Evolutionary conservation across 2,329 filamentous ascomycete species (phyloP).

Genomic region (Fusarium marasasianum): DNA sequence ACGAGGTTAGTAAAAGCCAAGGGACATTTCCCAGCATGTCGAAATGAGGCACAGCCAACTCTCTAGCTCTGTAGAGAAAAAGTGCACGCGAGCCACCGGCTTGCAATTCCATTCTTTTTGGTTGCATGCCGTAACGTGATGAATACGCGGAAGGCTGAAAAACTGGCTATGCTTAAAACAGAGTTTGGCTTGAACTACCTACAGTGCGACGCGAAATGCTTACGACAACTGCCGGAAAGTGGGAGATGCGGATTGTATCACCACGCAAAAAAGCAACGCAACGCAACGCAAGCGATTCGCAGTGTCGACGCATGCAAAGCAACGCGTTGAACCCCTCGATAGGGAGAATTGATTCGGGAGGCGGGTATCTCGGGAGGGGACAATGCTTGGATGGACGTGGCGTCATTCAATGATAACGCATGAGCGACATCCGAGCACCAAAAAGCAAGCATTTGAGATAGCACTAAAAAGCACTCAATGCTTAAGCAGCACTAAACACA

Average conservation of each 20-base stretch:
- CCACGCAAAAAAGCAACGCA: not conserved
- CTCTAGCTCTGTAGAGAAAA: not conserved
- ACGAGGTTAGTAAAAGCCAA: not conserved
- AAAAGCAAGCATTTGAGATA: not conserved
- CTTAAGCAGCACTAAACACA: not conserved
- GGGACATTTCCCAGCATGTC: not conserved
- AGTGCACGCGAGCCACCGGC: not conserved
- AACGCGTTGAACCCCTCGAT: not conserved
- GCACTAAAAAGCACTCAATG: not conserved
- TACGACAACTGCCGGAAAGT: constrained; percentile 14
- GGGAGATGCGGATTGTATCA: not conserved
- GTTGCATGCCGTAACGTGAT: not conserved
- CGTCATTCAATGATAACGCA: not conserved
- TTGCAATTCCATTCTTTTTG: too few relatives aligned
- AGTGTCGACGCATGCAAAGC: not conserved
- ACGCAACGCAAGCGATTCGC: not conserved
- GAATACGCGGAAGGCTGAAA: too few relatives aligned
- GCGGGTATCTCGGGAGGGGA: not conserved
- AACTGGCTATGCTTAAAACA: not conserved
- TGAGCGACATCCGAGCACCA: not conserved
- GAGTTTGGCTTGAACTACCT: not conserved
- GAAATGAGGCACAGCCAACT: not conserved
- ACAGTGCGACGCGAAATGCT: not conserved
- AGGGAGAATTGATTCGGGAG: not conserved
- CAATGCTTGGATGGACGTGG: not conserved